phyloP scores from a whole-genome alignment of 768 basidiomycete species.

The Harrya chromipes region DNA sequence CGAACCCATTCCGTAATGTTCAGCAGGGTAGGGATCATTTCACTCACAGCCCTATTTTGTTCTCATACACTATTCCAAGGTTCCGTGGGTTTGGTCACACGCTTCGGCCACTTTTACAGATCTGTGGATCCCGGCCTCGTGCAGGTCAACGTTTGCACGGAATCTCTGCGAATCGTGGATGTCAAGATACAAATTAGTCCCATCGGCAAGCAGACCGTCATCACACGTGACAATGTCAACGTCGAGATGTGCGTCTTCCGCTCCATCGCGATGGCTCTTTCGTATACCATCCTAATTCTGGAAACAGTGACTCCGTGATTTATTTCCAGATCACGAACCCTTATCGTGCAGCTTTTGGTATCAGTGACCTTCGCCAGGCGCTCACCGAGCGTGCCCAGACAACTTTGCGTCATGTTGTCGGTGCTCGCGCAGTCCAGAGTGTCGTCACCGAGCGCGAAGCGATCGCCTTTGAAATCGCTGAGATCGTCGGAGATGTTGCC shows the following conservation, averaged over 20 bases:
- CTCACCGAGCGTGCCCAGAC: conserved; percentile 87
- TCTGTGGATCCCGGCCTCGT: conserved; percentile 91
- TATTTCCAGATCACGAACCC: conserved; percentile 90
- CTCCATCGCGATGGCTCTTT: neutral
- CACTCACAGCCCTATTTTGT: conserved; percentile 1
- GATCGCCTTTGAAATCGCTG: conserved; percentile 94
- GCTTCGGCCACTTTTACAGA: conserved; percentile 96
- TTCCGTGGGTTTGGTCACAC: conserved; percentile 85
- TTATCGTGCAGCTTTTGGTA: conserved; percentile 93
- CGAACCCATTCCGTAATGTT: conserved; percentile 84
- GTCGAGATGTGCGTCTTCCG: conserved; percentile 71
- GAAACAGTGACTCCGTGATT: conserved; percentile 79
- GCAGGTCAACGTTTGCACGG: conserved; percentile 93
- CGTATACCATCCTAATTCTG: conserved; percentile 1
- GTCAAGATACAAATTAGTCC: conserved; percentile 95
- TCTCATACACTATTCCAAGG: conserved; percentile 43
- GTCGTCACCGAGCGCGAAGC: conserved; percentile 97
- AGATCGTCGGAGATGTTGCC: conserved; percentile 88
- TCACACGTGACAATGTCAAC: conserved; percentile 95
- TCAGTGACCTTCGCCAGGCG: conserved; percentile 83
- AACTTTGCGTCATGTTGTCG: conserved; percentile 95
- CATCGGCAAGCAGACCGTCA: conserved; percentile 85
- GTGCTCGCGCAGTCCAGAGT: conserved; percentile 90
- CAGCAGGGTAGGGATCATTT: conserved; percentile 58
- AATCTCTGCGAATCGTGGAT: conserved; percentile 80